Conservation (phyloP, 2,329 filamentous ascomycete species). For the Venturia nashicola region DNA sequence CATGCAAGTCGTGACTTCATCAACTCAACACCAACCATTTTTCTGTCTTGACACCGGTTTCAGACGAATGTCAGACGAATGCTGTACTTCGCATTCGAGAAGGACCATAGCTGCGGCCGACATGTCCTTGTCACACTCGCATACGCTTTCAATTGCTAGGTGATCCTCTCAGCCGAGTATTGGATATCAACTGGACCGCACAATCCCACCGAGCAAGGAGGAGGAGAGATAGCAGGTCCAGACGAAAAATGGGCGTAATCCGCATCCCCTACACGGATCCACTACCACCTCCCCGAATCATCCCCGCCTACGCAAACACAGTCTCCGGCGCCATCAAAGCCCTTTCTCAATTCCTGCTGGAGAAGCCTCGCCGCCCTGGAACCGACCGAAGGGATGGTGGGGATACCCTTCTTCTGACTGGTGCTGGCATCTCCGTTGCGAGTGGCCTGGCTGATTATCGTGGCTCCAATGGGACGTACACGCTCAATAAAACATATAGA, state of each 20-base stretch:
- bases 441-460: constrained; percentile 90
- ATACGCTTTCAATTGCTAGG: background rate
- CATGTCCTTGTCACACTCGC: background rate
- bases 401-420: constrained; percentile 56
- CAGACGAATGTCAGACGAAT: background rate
- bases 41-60: background rate
- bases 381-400: background rate
- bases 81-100: background rate
- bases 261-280: constrained; percentile 85
- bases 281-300: constrained; percentile 60
- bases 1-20: constrained; percentile 4
- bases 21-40: constrained; percentile 3
- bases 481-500: constrained; percentile 76
- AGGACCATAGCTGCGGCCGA: background rate
- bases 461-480: constrained; percentile 81
- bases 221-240: background rate
- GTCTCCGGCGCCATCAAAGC: constrained; percentile 63
- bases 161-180: background rate
- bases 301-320: constrained; percentile 60
- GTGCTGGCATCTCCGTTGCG: constrained; percentile 85
- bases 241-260: constrained; percentile 44
- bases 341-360: constrained; percentile 61
- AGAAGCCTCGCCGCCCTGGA: constrained; percentile 28
- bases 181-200: background rate
- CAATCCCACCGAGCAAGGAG: background rate